Base-by-base conservation (phyloP, 2,329 filamentous ascomycete genomes). In the Alternaria atra region DNA sequence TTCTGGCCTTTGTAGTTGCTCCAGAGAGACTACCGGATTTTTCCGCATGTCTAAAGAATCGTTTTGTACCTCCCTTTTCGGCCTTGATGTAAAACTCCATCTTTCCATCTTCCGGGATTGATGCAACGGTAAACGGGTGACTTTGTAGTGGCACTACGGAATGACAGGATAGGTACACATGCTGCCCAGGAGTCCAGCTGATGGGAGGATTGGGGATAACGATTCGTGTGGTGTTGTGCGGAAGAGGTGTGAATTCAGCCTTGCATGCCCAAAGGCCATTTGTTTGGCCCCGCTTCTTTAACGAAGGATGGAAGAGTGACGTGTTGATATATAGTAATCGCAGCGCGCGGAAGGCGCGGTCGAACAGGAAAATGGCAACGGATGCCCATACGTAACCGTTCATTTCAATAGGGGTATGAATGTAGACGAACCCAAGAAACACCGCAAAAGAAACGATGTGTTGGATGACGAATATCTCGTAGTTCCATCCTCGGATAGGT, bases 391-490 rank as follows among this genome's bases (percentile, higher is more conserved):
- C 78, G 55, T 90, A 87, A 71, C 87, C 87, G 29, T 80, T 81
- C 6, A 89, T 85, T 48, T 85, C 84, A 7, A 71, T 70, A 1
- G 90, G 89, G 4, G 90, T 84, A 72, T 92, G 90, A 37, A 84
- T 78, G 68, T 89, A 87, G 9, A 91, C 76, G 40, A 90, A 80
- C 79, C 86, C 90, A 37, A 91, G 78, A 69, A 92, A 85, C 25
- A 89, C 71, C 30, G 85, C 81, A 57, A 88, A 88, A 3, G 87
- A 85, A 15, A 86, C 73, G 27, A 91, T 79, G 72, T 92, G 90
- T 75, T 92, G 90, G 4, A 87, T 67, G 15, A 92, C 85, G 72
- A 91, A 92, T 0, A 91, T 61, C 78, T 92, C 90, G 73, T 92
- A 92, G 6, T 84, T 83, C 79, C 88, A 81, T n/a, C 86, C 83